Conservation (phyloP, 176 grass and related monocot species). For the Elaeis guineensis region DNA sequence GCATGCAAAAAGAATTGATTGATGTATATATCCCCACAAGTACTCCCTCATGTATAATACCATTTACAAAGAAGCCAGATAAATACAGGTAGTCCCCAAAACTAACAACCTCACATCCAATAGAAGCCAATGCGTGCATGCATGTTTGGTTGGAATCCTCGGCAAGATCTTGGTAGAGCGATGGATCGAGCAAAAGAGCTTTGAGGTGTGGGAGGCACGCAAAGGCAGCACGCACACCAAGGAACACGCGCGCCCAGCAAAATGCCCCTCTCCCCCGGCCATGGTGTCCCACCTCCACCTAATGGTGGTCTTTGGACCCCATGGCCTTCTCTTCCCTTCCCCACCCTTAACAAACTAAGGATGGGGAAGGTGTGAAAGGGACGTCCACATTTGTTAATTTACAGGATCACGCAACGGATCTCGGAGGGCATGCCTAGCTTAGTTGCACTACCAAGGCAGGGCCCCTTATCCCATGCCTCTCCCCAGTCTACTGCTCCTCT, state of each 20-base stretch:
- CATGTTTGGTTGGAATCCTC: too few relatives aligned
- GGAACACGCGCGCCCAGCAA: slow-evolving; percentile 12
- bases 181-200: neutral
- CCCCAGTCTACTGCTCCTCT: neutral
- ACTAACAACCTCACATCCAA: too few relatives aligned
- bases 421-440: slow-evolving; percentile 4
- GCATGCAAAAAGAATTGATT: slow-evolving; percentile 4
- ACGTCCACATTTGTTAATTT: slow-evolving; percentile 2
- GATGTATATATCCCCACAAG: too few relatives aligned
- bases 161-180: too few relatives aligned
- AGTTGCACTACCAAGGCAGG: neutral
- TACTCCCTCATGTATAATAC: too few relatives aligned
- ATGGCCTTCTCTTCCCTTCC: neutral
- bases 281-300: slow-evolving; percentile 5
- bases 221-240: slow-evolving; percentile 20
- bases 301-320: neutral
- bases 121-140: too few relatives aligned
- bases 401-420: slow-evolving; percentile 18
- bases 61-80: too few relatives aligned
- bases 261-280: neutral
- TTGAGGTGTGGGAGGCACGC: slow-evolving; percentile 13
- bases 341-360: neutral
- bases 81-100: too few relatives aligned
- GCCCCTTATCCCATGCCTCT: too few relatives aligned
- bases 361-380: slow-evolving; percentile 2